Percentiles rank a stretch among this genome's conserved stretches.
These are phyloP conservation scores for Aspergillus melleus DNA, from an alignment of 2,329 filamentous ascomycete genomes.

Conservation along the genomic window DNA sequence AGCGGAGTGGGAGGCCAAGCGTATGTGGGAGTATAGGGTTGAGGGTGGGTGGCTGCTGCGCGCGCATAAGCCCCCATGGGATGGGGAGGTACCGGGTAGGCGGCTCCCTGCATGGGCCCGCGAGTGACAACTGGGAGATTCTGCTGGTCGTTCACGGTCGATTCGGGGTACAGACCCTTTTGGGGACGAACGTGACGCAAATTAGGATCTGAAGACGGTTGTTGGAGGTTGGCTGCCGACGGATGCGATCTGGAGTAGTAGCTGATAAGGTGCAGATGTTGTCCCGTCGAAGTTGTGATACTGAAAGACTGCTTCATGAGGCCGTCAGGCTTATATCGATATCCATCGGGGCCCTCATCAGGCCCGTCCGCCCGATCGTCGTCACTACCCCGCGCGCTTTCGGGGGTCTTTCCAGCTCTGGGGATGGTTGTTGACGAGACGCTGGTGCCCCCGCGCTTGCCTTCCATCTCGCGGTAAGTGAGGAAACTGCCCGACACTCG, in stretches of 20 bases:
- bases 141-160: slow-evolving; percentile 81
- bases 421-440: slow-evolving; percentile 62
- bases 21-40: slow-evolving; percentile 43
- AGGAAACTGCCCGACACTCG: slow-evolving; percentile 96
- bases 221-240: slow-evolving; percentile 69
- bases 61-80: slow-evolving; percentile 57
- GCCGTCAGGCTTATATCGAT: slow-evolving; percentile 92
- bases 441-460: slow-evolving; percentile 78
- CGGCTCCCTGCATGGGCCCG: slow-evolving; percentile 63
- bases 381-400: slow-evolving; percentile 77
- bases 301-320: slow-evolving; percentile 99
- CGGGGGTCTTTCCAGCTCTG: slow-evolving; percentile 72
- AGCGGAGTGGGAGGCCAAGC: slow-evolving; percentile 48
- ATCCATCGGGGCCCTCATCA: slow-evolving; percentile 79
- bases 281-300: slow-evolving; percentile 86
- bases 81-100: slow-evolving; percentile 55
- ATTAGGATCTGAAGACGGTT: slow-evolving; percentile 77
- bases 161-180: slow-evolving; percentile 97
- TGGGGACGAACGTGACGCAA: slow-evolving; percentile 80
- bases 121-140: slow-evolving; percentile 79
- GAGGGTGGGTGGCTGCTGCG: slow-evolving; percentile 38
- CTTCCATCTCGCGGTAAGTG: slow-evolving; percentile 98
- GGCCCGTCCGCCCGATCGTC: slow-evolving; percentile 71
- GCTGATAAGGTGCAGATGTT: slow-evolving; percentile 95
- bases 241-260: slow-evolving; percentile 86